Evolutionary conservation across 331 rosid species (phyloP).

Genomic region (Pyrus hybrid): DNA sequence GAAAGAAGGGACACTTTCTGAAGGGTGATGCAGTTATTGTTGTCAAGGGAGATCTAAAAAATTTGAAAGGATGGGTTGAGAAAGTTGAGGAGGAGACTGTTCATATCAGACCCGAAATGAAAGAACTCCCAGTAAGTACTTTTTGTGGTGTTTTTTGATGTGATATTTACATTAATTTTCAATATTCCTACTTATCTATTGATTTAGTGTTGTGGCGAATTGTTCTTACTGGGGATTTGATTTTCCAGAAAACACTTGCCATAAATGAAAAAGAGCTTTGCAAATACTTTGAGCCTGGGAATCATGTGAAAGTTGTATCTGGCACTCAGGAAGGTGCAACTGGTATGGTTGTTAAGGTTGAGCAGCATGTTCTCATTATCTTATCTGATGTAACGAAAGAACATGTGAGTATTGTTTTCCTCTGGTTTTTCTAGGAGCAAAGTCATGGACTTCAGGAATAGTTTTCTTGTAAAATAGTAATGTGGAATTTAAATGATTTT

Average conservation of each 20-base stretch:
- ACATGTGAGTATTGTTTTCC: constrained; percentile 54
- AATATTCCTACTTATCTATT: neutral
- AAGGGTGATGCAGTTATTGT: constrained; percentile 95
- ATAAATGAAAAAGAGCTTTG: constrained; percentile 82
- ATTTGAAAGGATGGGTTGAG: constrained; percentile 94
- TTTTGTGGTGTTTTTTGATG: neutral
- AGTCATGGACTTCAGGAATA: neutral
- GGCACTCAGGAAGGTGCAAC: constrained; percentile 97
- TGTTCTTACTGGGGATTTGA: neutral
- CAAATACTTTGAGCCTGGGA: constrained; percentile 94
- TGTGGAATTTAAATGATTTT: constrained; percentile 2
- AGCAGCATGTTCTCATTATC: constrained; percentile 86
- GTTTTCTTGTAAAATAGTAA: neutral
- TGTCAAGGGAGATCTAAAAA: constrained; percentile 83
- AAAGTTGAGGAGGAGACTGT: constrained; percentile 90
- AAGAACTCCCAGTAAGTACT: constrained; percentile 75
- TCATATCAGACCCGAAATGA: constrained; percentile 80
- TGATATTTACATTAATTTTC: neutral
- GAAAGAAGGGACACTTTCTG: constrained; percentile 96
- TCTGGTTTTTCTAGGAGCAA: neutral
- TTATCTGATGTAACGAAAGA: constrained; percentile 95
- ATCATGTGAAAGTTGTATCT: constrained; percentile 92
- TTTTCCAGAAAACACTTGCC: constrained; percentile 65
- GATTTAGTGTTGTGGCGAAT: neutral
- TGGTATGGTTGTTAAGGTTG: constrained; percentile 99